Evolutionary conservation across 2,329 filamentous ascomycete genomes (phyloP), one percentile per base, ranked within the genome.

Genomic region (Cryphonectria carpinicola): DNA sequence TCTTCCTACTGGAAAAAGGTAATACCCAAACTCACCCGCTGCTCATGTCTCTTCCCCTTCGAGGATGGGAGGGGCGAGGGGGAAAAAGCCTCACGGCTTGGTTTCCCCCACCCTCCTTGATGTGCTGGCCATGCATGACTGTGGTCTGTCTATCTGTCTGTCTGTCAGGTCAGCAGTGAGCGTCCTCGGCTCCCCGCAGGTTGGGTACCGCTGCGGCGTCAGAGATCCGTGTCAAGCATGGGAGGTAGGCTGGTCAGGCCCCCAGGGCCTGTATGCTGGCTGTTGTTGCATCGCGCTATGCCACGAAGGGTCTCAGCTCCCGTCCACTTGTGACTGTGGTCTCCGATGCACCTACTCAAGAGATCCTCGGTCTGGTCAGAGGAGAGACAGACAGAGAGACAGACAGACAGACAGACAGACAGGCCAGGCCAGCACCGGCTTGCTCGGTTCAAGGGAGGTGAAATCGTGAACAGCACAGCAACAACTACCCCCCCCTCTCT

Each of bases 271-370:
- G 63, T 43, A 65, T 65, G 63, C 6, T 61, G 25, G 41, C 54
- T 62, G 66, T 39, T 62, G 66, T 28, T 67, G 66, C 66, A 67
- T 67, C 22, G 66, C 66, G 58, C 66, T 67, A 67, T 67, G 17
- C 66, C 66, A 13, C 25, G 56, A 67, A 39, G 28, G 60, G 66
- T 28, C 39, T 60, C 52, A 39, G 35, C 28, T 49, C 43, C 63
- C 63, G 63, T 28, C 63, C 25, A 28, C 63, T 54, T 52, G 63
- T 65, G 63, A 54, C 46, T 54, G 43, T 52, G 25, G 35, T 49
- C 25, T 49, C 63, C 43, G 63, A 49, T 58, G 32, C 64, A 35
- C 64, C 28, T 66, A 25, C 64, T 35, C 32, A 32, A 37, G 35
- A 37, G 41, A 52, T 61, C 1, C 65, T 67, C 65, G 28, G 25